Base-by-base conservation (phyloP, 257 asterid species). In the Solanum clarkiae region DNA sequence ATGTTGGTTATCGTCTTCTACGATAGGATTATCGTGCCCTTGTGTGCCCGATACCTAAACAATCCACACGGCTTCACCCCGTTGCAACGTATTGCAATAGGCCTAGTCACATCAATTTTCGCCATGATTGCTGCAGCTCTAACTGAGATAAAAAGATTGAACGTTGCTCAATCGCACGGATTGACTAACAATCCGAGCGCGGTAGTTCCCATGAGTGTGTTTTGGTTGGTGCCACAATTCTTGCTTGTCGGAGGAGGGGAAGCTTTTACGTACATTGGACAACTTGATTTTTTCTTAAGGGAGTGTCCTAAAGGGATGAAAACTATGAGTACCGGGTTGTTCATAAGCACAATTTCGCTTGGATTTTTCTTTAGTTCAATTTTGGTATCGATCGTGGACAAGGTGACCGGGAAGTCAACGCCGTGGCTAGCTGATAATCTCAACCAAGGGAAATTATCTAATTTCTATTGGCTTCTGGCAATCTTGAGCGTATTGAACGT, bases 301-400 rank as follows among this genome's bases (percentile, higher is more conserved):
- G 98, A 94, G 84, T 96, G 97, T 6, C 99, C 99, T 0, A 93
- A 93, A 82, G 98, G 99, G 26, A 96, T 93, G 99, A 96, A 96
- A 32, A 93, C 99, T 0, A 94, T 96, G 91, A 93, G 98, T 86
- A 94, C 99, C 0, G 98, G 99, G 0, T 83, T 96, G 80, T 94
- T 96, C 51, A 42, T 96, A 36, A 96, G 98, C 32, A 94, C 98
- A 2, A 91, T 96, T 20, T 93, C 99, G 0, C 62, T 96, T 4
- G 98, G 98, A 71, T 93, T 91, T 54, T 94, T 92, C 56, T 91
- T 94, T 86, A 91, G 96, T 88, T 94, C 99, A 0, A 88, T 91
- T 9, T 81, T 95, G 91, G 99, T 95, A 12, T 44, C 88, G 1
- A 80, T 95, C 10, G 94, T 95, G 63, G 95, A 95, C 36, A 91